phyloP scores from a whole-genome alignment of 495 filamentous ascomycete genomes.

The Stereocaulon alpinum region DNA sequence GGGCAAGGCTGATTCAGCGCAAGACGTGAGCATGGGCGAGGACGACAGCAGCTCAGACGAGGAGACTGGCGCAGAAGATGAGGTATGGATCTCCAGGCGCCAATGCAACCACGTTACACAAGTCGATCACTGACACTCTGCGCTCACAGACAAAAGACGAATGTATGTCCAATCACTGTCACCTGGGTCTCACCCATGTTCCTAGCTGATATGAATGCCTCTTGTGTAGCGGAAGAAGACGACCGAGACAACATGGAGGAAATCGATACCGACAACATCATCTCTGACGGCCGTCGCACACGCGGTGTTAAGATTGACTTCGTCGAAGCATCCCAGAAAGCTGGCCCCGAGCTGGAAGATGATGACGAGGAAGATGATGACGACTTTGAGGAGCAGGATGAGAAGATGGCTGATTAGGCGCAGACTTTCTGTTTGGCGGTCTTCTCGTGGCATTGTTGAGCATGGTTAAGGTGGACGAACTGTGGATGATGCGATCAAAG shows the following conservation, averaged over 20 bases:
- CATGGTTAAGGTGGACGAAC: slow-evolving; percentile 1
- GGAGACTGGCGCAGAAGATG: slow-evolving; percentile 47
- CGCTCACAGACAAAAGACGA: slow-evolving; percentile 12
- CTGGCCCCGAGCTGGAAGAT: slow-evolving; percentile 55
- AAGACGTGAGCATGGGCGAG: slow-evolving; percentile 58
- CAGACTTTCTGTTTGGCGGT: neutral
- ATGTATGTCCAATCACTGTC: neutral
- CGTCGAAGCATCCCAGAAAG: slow-evolving; percentile 59
- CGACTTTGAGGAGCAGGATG: slow-evolving; percentile 33
- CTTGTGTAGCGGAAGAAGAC: slow-evolving; percentile 34
- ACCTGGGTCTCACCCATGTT: neutral
- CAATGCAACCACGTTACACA: neutral
- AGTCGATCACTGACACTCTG: slow-evolving; percentile 4
- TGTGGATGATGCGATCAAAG: neutral
- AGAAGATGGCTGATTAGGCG: slow-evolving; percentile 35
- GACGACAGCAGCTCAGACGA: slow-evolving; percentile 59
- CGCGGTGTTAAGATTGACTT: slow-evolving; percentile 77
- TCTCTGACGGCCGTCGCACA: slow-evolving; percentile 66
- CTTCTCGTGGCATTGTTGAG: neutral
- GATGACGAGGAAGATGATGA: slow-evolving; percentile 77
- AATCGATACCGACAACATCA: slow-evolving; percentile 82
- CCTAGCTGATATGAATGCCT: slow-evolving; percentile 20
- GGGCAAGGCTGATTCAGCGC: slow-evolving; percentile 43
- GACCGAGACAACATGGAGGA: slow-evolving; percentile 78
- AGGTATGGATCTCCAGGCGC: slow-evolving; percentile 35